Base-by-base conservation (phyloP, 495 filamentous ascomycete species). In the Penicillium steckii region DNA sequence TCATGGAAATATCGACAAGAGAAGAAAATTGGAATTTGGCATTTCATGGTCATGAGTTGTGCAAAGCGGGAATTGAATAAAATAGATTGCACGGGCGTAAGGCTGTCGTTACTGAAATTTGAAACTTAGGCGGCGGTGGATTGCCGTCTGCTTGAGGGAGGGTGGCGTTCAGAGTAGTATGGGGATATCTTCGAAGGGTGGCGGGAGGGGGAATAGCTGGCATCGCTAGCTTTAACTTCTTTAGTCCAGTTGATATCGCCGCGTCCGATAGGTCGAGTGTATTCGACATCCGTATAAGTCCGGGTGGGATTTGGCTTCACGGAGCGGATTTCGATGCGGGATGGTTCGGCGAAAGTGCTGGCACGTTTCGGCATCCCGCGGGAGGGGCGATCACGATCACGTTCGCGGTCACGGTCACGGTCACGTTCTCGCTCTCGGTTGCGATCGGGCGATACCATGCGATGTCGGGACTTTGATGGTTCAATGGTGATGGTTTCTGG, bases 401-500 rank as follows among this genome's bases (percentile, higher is more conserved):
- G 38, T 7, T 48, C 44, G 3, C 35, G 26, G 27, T 53, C 27
- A 6, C 27, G 27, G 12, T 29, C 27, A 42, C 56, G 24, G 46
- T 65, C 27, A 29, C 27, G 43, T 12, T 45, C 41, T 13, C 29
- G 26, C 25, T 53, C 27, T 29, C 27, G 27, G 12, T 29, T 12
- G 43, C 56, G 26, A 46, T 66, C 52, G 48, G 62, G 53, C 19
- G 71, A 66, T 13, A 37, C 23, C 0, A 54, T 45, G 13, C 63
- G 60, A 55, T 66, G 50, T 30, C 56, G 44, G 46, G 61, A 40
- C 18, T 37, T 24, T 40, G 57, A 37, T 53, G 69, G 68, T 44
- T 76, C 73, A 30, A 73, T 57, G n/a, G 71, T 44, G 9, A 67
- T 52, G 6, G 61, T 52, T 4, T 70, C 67, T 2, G 59, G 44